Evolutionary conservation across 441 rosid genomes (phyloP), one percentile per base, ranked within the genome.

Genomic region (Erodium texanum): DNA sequence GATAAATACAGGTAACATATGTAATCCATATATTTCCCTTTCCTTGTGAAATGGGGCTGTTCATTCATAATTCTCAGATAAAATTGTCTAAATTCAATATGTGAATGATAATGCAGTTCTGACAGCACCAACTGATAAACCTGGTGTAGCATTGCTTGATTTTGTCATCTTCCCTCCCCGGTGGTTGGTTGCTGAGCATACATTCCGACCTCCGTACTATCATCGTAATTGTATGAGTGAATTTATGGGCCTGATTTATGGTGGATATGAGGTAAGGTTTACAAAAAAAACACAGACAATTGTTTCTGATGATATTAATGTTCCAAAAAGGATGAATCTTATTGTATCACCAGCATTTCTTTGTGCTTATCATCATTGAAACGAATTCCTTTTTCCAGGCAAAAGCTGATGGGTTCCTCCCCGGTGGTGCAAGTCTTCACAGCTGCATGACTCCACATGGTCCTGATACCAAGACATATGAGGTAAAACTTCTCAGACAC

Each of bases 181-280:
- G 59, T 93, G 99, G 99, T 79, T 89, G 84, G 97, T 93, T 15
- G 89, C 96, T 5, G 97, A 93, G 80, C 97, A 93, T 79, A 93
- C 99, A 58, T 93, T 93, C 74, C 85, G 93, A 67, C 97, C 99
- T 69, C 96, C 96, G 45, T 93, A 89, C 74, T 93, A 89, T 78
- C 97, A 93, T 77, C 96, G 99, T 58, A 93, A 93, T 74, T 93
- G 99, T 75, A 93, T 91, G 99, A 93, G 99, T 81, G 99, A 93
- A 77, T 91, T 90, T 81, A 91, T 91, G 99, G 97, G 99, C 45
- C 82, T 89, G 66, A 85, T 93, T 72, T 76, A 84, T 63, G 99
- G 99, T 79, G 90, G 88, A 78, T 91, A 93, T 70, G 99, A 93
- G 95, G 98, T 93, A 81, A 32, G 24, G 15, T 34, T 24, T 54